Conservation (phyloP, 331 rosid genomes). For the Pyrus hybrid region DNA sequence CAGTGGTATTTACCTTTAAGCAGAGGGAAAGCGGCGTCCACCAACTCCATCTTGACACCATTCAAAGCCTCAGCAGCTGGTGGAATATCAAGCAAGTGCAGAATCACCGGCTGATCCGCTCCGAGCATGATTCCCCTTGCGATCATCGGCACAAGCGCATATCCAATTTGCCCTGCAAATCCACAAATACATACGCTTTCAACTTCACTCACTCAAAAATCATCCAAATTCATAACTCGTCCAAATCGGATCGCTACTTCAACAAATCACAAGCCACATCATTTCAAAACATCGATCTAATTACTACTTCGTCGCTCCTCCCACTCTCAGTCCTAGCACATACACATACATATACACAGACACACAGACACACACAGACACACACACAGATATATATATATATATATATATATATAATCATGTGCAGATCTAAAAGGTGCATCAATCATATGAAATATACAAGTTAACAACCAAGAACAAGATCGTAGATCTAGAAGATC, state of each 20-base stretch:
- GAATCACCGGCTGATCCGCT: conserved; percentile 76
- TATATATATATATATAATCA: too few relatives aligned
- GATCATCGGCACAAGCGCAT: conserved; percentile 97
- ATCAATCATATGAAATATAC: neutral
- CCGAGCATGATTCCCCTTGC: too few relatives aligned
- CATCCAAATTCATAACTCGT: neutral
- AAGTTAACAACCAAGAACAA: neutral
- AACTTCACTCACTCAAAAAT: neutral
- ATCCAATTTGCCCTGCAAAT: conserved; percentile 73
- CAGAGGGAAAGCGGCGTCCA: conserved; percentile 91
- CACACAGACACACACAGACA: too few relatives aligned
- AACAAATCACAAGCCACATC: neutral
- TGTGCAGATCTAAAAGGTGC: conserved; percentile 23
- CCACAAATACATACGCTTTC: neutral
- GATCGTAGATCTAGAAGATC: neutral
- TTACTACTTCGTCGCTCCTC: neutral
- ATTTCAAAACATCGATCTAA: neutral
- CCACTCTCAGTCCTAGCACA: neutral
- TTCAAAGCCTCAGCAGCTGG: conserved; percentile 87
- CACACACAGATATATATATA: too few relatives aligned
- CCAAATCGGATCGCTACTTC: neutral
- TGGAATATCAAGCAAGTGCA: conserved; percentile 80
- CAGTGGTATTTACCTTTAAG: conserved; percentile 49
- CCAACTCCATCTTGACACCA: conserved; percentile 93
- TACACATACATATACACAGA: rapidly evolving